Evolutionary conservation across 495 filamentous ascomycete genomes (phyloP), one percentile per base, ranked within the genome.

Genomic region (Lineolata rhizophorae): DNA sequence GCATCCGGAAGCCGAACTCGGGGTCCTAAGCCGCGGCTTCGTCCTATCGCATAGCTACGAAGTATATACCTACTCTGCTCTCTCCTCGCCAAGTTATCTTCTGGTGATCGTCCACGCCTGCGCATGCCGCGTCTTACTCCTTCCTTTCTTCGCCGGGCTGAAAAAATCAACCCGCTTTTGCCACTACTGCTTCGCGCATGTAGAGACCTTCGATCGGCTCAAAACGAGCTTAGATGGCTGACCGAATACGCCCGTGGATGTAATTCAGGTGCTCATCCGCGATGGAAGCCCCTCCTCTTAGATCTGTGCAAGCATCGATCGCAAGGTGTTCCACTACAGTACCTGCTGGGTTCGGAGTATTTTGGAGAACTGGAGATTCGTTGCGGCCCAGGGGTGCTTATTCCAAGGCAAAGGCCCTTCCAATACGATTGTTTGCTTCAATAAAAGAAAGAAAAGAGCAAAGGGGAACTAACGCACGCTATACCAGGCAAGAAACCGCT

Each of bases 221-320:
- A 50, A 12, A 74, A 73, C 46, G 87, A 97, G 52, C 61, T 95
- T 4, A 74, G 80, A 16, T 97, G 87, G 87, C 65, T 97, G 11
- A 55, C 57, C 14, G 70, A 82, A 42, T 65, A 77, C 43, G 67
- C 63, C 3, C 17, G 51, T 15, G 31, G 34, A 27, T 18, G 31
- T 18, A 24, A 20, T 27, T 27, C 20, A 32, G 37, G 39, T 26
- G 31, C 44, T 17, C 14, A 25, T 5, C 10, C 15, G 5, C 14
- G 29, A 32, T 35, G 35, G 37, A 32, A 30, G 17, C 37, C 12
- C 3, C 14, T 45, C 12, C 29, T 54, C 26, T 27, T 31, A 11
- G 20, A 15, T 1, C 34, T 47, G 12, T 80, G 72, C 35, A 35
- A 47, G 9, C 44, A 61, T 21, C 61, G 87, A 24, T 60, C 65